Percentiles rank a stretch among this genome's conserved stretches.
phyloP scores from a whole-genome alignment of 169 alveolate species.

The Cryptosporidium meleagridis region DNA sequence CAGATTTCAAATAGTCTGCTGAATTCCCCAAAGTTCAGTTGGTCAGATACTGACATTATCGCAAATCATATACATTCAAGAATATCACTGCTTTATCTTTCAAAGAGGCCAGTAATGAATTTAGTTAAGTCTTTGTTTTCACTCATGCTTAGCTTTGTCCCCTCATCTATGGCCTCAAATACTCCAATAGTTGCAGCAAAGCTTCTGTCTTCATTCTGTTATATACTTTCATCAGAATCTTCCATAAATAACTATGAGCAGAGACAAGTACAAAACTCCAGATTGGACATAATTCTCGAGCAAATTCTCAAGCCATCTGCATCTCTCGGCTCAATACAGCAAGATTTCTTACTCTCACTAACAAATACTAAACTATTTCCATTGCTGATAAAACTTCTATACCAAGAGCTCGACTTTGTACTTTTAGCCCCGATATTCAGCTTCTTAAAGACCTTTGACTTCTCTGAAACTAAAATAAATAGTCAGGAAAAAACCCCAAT shows the following conservation, averaged over 20 bases:
- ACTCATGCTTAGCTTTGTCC: constrained; percentile 19
- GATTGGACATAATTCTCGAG: constrained; percentile 14
- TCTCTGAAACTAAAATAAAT: background rate
- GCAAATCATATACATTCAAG: constrained; percentile 24
- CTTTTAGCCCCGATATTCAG: constrained; percentile 64
- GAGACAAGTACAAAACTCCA: background rate
- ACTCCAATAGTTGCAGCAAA: constrained; percentile 43
- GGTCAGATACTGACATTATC: constrained; percentile 48
- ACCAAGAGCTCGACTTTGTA: constrained; percentile 53
- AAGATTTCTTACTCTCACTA: constrained; percentile 52
- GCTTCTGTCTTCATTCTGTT: constrained; percentile 54
- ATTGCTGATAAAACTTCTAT: constrained; percentile 4
- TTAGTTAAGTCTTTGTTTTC: constrained; percentile 24
- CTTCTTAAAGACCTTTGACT: constrained; percentile 7
- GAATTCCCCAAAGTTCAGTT: constrained; percentile 14
- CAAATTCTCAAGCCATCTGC: constrained; percentile 51
- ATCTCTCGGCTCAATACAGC: constrained; percentile 40
- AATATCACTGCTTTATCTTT: background rate
- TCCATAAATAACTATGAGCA: background rate
- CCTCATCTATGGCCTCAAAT: constrained; percentile 16
- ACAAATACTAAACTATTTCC: constrained; percentile 57
- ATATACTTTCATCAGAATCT: constrained; percentile 36
- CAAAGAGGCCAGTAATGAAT: constrained; percentile 56
- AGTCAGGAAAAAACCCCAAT: constrained; percentile 6
- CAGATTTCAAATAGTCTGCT: background rate